Percentiles rank a stretch among this genome's conserved stretches.
Evolutionary conservation across 2,329 filamentous ascomycete species (phyloP).

Genomic region (Aspergillus awamori): DNA sequence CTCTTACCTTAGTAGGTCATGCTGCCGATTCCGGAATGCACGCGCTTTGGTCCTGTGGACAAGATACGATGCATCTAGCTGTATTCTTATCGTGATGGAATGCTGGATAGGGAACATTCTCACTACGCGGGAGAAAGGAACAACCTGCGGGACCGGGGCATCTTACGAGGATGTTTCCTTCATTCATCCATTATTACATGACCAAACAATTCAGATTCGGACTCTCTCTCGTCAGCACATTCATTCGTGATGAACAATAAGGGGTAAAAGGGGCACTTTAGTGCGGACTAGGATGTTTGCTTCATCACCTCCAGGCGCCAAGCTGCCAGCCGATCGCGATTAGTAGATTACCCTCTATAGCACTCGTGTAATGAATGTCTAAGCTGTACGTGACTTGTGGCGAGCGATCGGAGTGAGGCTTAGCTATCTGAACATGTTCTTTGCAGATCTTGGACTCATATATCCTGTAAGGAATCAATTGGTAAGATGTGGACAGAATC

Average conservation of each 20-base stretch:
- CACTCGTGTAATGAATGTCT: no score
- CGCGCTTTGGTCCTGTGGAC: background rate
- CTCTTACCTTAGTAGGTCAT: background rate
- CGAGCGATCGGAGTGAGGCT: background rate
- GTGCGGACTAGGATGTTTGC: slow-evolving; percentile 3
- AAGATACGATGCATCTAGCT: background rate
- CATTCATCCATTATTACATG: background rate
- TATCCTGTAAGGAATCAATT: background rate
- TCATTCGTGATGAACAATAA: background rate
- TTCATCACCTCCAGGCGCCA: background rate
- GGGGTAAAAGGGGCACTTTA: slow-evolving; percentile 19
- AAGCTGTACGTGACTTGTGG: background rate
- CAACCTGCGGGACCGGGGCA: background rate
- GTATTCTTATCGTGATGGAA: background rate
- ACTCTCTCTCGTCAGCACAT: background rate
- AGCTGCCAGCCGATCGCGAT: slow-evolving; percentile 13
- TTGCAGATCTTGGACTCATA: background rate
- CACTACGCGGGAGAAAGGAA: background rate
- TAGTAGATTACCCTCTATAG: slow-evolving; percentile 12
- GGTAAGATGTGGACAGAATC: background rate
- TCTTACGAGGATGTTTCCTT: background rate
- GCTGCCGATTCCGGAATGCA: slow-evolving; percentile 2
- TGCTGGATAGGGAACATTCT: background rate
- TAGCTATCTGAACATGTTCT: background rate
- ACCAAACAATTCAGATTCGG: background rate